Evolutionary conservation across 805 yeast species (phyloP), one percentile per base, ranked within the genome.

Genomic region (Nakazawaea pomicola): DNA sequence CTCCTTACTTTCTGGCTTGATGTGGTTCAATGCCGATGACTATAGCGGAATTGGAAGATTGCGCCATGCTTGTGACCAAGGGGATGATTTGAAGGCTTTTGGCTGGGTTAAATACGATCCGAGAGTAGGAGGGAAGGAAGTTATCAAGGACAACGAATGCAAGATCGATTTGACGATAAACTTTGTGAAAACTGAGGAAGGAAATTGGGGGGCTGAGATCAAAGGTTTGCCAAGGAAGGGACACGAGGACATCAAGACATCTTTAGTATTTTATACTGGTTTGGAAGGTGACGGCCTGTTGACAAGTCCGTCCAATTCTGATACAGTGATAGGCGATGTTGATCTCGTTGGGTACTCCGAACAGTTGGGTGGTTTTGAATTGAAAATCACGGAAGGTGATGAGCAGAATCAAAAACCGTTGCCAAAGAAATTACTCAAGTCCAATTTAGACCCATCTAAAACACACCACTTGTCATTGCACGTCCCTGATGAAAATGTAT

Each of bases 31-130:
- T 53, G 72, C 76, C 4, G 82, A 84, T 46, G 61, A 66, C 21
- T 67, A 73, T 45, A 60, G 63, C 4, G 83, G 83, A 1, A 51
- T 86, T 10, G 61, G 68, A 4, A 62, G 68, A 17, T 59, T 83
- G 18, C 76, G 96, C 50, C 96, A 89, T 58, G 70, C 74, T 41
- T 85, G 89, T 53, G 87, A 82, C 39, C 89, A 80, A 50, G 65
- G 66, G 28, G 91, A 89, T 52, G 73, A 78, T 37, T 68, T 89
- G 63, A 70, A 69, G 18, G 78, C 75, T 40, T 91, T 85, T 50
- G 87, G 90, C 19, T 93, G 97, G 96, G 69, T 75, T n/a, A 65
- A 69, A 28, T 93, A 83, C 57, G 98, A 93, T 56, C 89, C 96
- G 4, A 71, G 98, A 48, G 37, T 61, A 11, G 99, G 99, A 18